Evolutionary conservation across 2,329 filamentous ascomycete species (phyloP), one percentile per base, ranked within the genome.

Genomic region (Penicillium occitanis): DNA sequence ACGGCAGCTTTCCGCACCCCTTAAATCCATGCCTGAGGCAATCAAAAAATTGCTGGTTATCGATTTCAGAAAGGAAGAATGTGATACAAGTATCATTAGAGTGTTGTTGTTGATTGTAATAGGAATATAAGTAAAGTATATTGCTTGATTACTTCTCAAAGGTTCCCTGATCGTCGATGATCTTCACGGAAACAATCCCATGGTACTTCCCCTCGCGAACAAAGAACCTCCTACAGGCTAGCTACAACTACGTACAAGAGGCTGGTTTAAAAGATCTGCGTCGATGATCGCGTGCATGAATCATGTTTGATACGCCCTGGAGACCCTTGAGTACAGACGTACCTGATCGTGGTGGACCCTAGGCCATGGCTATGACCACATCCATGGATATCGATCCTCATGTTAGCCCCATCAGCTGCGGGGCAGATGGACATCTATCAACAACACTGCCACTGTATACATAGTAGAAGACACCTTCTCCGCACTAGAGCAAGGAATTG

Each of bases 351-450:
- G n/a, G 30, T 55, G 51, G 50, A 55, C 3, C 51, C 51, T 35
- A 35, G 51, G 28, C 13, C 25, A 17, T 57, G 33, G 37, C 48
- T 33, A 5, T 35, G 57, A 30, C 37, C n/a, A 53, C 33, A 28
- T 46, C 37, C 28, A 22, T 40, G 48, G 57, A 42, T 48, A 40
- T 22, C 40, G 10, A 42, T 19, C 33, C 44, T 35, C 25, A 28
- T 42, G 5, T 11, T 57, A 64, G 53, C 17, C 58, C 30, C 33
- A 51, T 51, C 55, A 2, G n/a, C 37, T 62, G 57, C 57, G 59
- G 62, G 61, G 62, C 61, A 55, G 22, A 30, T 58, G 53, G 53
- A 19, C 30, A 11, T 44, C 55, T 42, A 22, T 22, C 17, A 55
- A 30, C n/a, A 37, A 37, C 13, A 53, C 25, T 53, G 25, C 14